Base-by-base conservation (phyloP, 108 stramenopile species). In the Skeletonema tropicum region DNA sequence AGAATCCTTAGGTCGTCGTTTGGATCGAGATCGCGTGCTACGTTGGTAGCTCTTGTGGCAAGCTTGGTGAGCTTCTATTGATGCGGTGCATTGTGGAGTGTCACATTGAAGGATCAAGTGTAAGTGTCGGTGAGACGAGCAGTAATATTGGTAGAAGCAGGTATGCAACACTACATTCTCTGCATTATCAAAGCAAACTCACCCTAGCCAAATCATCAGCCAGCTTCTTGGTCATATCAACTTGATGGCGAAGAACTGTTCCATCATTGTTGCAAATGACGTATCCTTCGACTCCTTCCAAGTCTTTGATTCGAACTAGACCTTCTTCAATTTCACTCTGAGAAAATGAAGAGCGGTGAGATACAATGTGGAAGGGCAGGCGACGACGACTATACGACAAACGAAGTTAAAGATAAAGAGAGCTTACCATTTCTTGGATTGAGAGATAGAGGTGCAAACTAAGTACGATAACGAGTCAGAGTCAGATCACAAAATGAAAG, bases 221-320 rank as follows among this genome's bases (percentile, higher is more conserved):
- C 12, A 74, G 57, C 60, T 86, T 86, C 70, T 87, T 85, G 15
- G 79, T 30, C 88, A 91, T 91, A 17, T 73, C 59, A 30, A 88
- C 76, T 33, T 84, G 86, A n/a, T 88, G 67, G 0, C 92, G 85
- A 30, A 93, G 75, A 13, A 93, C 89, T 29, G 75, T 80, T 60
- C 92, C 92, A 21, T 88, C 84, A 68, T 80, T 61, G 70, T 87
- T 83, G 83, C 87, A 88, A 64, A 93, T 90, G 39, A 93, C 86
- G 71, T 89, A 93, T 39, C 90, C 87, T 38, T 90, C 90, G 17
- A 93, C 89, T 21, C 92, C 92, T 30, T 84, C 64, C 60, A 89
- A 88, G 3, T 72, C 68, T 59, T 85, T 88, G 60, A 92, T 89
- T 45, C 92, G 77, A 55, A 92, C 92, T 29, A 93, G 80, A 32